phyloP scores from a whole-genome alignment of 441 rosid species.

The Corymbia citriodora region DNA sequence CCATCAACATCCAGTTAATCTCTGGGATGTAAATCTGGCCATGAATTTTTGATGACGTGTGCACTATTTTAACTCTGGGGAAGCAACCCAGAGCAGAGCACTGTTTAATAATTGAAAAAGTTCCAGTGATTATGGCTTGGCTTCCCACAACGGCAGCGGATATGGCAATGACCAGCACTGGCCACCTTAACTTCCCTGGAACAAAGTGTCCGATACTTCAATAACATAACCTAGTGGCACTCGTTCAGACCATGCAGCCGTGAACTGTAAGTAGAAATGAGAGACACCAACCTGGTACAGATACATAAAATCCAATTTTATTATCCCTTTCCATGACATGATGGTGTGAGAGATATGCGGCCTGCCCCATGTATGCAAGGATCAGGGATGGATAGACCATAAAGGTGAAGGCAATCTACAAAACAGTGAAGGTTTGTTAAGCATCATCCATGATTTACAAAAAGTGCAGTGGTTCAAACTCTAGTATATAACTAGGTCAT shows the following conservation, averaged over 20 bases:
- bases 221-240: background rate
- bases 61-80: slow-evolving; percentile 12
- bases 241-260: background rate
- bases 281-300: slow-evolving; percentile 11
- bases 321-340: background rate
- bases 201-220: background rate
- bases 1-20: slow-evolving; percentile 16
- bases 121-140: slow-evolving; percentile 14
- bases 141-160: slow-evolving; percentile 16
- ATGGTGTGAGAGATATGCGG: slow-evolving; percentile 12
- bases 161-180: slow-evolving; percentile 6
- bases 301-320: slow-evolving; percentile 9
- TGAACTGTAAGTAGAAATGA: background rate
- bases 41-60: slow-evolving; percentile 8
- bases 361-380: slow-evolving; percentile 17
- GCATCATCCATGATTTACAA: background rate
- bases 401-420: slow-evolving; percentile 12
- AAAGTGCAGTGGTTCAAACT: background rate
- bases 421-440: background rate
- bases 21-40: slow-evolving; percentile 18
- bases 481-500: background rate
- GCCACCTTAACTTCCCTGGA: slow-evolving; percentile 12
- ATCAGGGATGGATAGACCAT: slow-evolving; percentile 13
- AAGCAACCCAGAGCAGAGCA: slow-evolving; percentile 11
- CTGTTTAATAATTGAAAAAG: slow-evolving; percentile 13